Percentiles rank a stretch among this genome's conserved stretches.
These are phyloP conservation scores for Crithidia brevicula DNA, from an alignment of 208 protist species.

Conservation along the genomic window DNA sequence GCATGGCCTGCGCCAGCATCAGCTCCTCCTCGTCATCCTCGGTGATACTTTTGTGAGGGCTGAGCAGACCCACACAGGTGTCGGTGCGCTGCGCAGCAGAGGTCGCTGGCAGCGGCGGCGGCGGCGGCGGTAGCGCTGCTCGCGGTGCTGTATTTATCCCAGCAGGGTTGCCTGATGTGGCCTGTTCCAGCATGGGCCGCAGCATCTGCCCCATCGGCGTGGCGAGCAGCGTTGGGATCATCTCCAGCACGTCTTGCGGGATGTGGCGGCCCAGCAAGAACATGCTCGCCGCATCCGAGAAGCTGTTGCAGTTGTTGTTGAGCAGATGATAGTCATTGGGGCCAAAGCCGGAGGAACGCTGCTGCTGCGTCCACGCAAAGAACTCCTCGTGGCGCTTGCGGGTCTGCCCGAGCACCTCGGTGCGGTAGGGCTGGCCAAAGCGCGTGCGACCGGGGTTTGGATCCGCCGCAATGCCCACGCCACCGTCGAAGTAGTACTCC, in stretches of 20 bases:
- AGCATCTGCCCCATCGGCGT: slow-evolving; percentile 88
- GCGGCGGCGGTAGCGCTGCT: neutral
- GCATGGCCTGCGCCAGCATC: slow-evolving; percentile 54
- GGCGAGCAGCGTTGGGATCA: slow-evolving; percentile 74
- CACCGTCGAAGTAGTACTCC: slow-evolving; percentile 95
- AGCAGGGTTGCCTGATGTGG: slow-evolving; percentile 34
- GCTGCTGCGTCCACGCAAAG: slow-evolving; percentile 47
- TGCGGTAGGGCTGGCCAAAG: slow-evolving; percentile 74
- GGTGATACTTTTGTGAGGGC: slow-evolving; percentile 33
- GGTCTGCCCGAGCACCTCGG: slow-evolving; percentile 66
- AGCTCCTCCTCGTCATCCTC: slow-evolving; percentile 72
- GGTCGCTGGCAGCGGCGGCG: neutral
- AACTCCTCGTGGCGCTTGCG: slow-evolving; percentile 66
- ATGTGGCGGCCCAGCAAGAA: slow-evolving; percentile 79
- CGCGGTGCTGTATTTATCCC: neutral
- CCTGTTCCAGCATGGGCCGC: slow-evolving; percentile 75
- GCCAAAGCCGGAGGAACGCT: slow-evolving; percentile 49
- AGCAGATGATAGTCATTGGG: slow-evolving; percentile 90
- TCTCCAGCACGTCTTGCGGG: slow-evolving; percentile 69
- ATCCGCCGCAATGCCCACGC: slow-evolving; percentile 68
- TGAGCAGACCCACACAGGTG: slow-evolving; percentile 37
- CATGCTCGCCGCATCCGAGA: slow-evolving; percentile 78
- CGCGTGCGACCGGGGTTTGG: slow-evolving; percentile 64
- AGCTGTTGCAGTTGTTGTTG: slow-evolving; percentile 95
- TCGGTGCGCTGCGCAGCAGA: neutral